Evolutionary conservation across 768 basidiomycete species (phyloP).

Genomic region (Ephemerocybe angulata): DNA sequence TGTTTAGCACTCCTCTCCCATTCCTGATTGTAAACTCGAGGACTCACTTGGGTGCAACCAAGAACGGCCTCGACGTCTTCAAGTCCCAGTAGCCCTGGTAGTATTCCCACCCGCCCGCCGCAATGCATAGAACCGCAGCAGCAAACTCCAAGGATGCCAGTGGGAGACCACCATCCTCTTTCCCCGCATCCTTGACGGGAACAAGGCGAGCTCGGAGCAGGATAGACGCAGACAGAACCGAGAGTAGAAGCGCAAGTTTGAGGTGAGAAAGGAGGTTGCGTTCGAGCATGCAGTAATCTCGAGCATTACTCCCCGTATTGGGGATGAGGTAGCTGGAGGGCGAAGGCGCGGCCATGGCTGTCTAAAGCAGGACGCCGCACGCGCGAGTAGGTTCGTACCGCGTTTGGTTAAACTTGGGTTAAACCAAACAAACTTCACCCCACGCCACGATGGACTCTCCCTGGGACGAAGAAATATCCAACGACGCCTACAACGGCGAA

Average conservation of each 20-base stretch:
- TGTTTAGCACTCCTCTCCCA: not conserved
- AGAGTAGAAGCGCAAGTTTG: conserved; percentile 61
- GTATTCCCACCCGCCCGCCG: conserved; percentile 66
- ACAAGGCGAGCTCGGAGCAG: conserved; percentile 59
- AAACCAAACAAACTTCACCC: too few relatives aligned
- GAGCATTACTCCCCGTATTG: conserved; percentile 57
- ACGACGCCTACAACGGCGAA: conserved; percentile 33
- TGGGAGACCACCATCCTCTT: conserved; percentile 35
- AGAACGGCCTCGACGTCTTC: conserved; percentile 54
- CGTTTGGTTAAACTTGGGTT: too few relatives aligned
- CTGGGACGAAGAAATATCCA: conserved; percentile 52
- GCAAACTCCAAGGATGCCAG: conserved; percentile 51
- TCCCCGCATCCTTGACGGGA: conserved; percentile 28
- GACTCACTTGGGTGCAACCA: conserved; percentile 53
- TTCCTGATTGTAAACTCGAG: not conserved
- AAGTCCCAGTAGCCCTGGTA: conserved; percentile 55
- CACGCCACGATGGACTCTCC: conserved; percentile 62
- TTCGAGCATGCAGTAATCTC: conserved; percentile 79
- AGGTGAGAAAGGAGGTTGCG: conserved; percentile 69
- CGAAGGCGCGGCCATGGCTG: not conserved
- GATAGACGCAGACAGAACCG: conserved; percentile 60
- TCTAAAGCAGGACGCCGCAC: too few relatives aligned
- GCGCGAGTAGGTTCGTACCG: too few relatives aligned
- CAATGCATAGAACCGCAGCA: conserved; percentile 51
- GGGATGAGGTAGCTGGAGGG: conserved; percentile 27